Percentiles rank a stretch among this genome's conserved stretches.
These are phyloP conservation scores for Westerdykella aurantiaca DNA, from an alignment of 2,329 filamentous ascomycete species.

Conservation along the genomic window DNA sequence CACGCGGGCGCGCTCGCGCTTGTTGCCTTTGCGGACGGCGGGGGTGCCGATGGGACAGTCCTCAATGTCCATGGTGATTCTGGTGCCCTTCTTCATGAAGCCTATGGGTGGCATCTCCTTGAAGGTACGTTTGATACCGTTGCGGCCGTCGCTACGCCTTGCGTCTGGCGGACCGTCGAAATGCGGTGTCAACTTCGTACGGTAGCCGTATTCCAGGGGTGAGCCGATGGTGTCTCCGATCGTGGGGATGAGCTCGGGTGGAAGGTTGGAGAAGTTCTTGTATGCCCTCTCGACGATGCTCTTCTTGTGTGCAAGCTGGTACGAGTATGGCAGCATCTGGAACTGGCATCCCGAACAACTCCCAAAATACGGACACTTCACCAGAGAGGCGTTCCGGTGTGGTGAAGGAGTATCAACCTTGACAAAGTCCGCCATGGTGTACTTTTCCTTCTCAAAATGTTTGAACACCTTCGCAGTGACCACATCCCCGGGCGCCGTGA, in stretches of 20 bases:
- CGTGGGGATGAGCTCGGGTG: constrained; percentile 66
- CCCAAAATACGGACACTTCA: constrained; percentile 81
- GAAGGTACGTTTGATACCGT: constrained; percentile 54
- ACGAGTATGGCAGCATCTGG: constrained; percentile 87
- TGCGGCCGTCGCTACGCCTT: constrained; percentile 42
- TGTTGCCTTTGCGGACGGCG: constrained; percentile 73
- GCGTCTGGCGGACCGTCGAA: constrained; percentile 70
- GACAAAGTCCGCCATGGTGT: constrained; percentile 77
- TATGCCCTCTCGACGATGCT: constrained; percentile 87
- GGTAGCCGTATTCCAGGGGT: constrained; percentile 85
- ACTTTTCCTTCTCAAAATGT: constrained; percentile 59
- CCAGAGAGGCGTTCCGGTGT: constrained; percentile 67
- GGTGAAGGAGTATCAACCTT: constrained; percentile 68
- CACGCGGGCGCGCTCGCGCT: constrained; percentile 71
- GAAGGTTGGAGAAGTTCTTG: constrained; percentile 79
- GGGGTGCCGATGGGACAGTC: constrained; percentile 94
- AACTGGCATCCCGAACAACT: constrained; percentile 91
- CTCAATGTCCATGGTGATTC: constrained; percentile 84
- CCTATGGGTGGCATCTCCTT: constrained; percentile 71
- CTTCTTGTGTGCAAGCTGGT: constrained; percentile 80
- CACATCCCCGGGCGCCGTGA: constrained; percentile 77
- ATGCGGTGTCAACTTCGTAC: constrained; percentile 94
- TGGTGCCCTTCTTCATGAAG: constrained; percentile 80
- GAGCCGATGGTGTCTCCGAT: constrained; percentile 83
- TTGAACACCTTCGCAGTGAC: constrained; percentile 73